Evolutionary conservation across 2,329 filamentous ascomycete genomes (phyloP).

Genomic region (Acephala macrosclerotiorum): DNA sequence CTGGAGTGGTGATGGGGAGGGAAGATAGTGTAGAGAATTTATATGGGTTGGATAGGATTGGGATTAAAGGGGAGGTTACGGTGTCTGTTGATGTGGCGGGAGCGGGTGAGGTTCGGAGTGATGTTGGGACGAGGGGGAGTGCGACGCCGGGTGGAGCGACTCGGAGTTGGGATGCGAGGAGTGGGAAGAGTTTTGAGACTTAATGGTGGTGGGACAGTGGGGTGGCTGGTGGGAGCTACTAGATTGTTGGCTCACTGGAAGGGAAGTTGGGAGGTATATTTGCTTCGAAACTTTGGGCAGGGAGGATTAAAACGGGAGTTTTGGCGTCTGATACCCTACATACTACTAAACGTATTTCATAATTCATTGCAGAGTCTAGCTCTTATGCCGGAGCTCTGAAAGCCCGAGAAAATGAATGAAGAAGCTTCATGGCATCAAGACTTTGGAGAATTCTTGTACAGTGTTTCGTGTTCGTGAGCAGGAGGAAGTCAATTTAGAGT

Average conservation of each 20-base stretch:
- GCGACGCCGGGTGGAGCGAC: constrained; percentile 5
- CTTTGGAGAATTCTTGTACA: background rate
- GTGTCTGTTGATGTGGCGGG: constrained; percentile 28
- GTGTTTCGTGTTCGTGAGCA: background rate
- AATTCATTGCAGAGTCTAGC: background rate
- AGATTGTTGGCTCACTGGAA: background rate
- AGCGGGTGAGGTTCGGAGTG: background rate
- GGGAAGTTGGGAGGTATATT: background rate
- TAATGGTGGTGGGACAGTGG: background rate
- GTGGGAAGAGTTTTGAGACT: constrained; percentile 19
- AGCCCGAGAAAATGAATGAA: background rate
- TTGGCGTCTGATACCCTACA: constrained; percentile 6
- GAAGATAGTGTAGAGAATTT: constrained; percentile 35
- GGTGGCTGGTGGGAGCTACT: background rate
- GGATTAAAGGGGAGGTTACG: constrained; percentile 37
- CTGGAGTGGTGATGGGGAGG: constrained; percentile 10
- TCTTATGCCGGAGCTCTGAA: background rate
- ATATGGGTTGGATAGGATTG: constrained; percentile 37
- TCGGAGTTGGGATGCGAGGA: constrained; percentile 20
- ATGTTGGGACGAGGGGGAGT: background rate
- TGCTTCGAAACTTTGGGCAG: background rate
- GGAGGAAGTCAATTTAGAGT: background rate
- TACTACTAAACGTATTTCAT: constrained; percentile 8
- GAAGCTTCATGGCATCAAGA: background rate
- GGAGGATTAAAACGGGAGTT: background rate